phyloP scores from a whole-genome alignment of 1,284 basidiomycete species.

The Singerocomus inundabilis region DNA sequence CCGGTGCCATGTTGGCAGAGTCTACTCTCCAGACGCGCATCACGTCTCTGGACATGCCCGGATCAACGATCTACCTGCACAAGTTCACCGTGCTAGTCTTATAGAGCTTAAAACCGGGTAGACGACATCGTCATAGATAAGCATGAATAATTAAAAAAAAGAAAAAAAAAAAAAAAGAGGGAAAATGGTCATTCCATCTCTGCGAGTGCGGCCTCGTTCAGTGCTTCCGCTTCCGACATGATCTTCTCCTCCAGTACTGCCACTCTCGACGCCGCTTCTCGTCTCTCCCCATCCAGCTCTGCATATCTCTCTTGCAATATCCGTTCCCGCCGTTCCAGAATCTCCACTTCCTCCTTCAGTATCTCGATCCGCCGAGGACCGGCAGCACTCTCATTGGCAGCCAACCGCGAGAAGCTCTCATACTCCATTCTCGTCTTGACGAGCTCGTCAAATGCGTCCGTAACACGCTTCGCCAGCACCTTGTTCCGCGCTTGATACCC shows the following conservation, averaged over 20 bases:
- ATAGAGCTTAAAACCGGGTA: too few relatives aligned
- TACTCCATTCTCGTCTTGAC: slow-evolving; percentile 67
- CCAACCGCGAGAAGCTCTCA: slow-evolving; percentile 75
- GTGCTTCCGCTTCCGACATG: slow-evolving; percentile 78
- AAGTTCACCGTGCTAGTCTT: too few relatives aligned
- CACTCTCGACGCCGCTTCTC: slow-evolving; percentile 62
- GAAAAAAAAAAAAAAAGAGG: neutral
- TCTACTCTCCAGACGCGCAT: too few relatives aligned
- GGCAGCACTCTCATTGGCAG: slow-evolving; percentile 67
- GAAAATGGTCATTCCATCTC: slow-evolving; percentile 44
- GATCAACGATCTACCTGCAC: too few relatives aligned
- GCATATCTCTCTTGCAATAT: slow-evolving; percentile 78
- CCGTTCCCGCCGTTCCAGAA: slow-evolving; percentile 72
- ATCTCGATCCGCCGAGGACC: slow-evolving; percentile 73
- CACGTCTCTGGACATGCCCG: too few relatives aligned
- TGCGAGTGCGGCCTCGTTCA: slow-evolving; percentile 73
- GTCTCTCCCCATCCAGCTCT: slow-evolving; percentile 75
- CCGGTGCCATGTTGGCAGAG: too few relatives aligned
- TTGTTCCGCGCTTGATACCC: slow-evolving; percentile 85
- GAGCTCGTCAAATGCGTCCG: slow-evolving; percentile 69
- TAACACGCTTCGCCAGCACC: slow-evolving; percentile 66
- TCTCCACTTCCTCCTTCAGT: slow-evolving; percentile 83
- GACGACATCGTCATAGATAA: too few relatives aligned
- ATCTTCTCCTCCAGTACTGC: slow-evolving; percentile 68
- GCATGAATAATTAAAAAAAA: slow-evolving; percentile 16